Percentiles rank a stretch among this genome's conserved stretches.
phyloP scores from a whole-genome alignment of 345 rosid genomes.

The Chamaenerion angustifolium region DNA sequence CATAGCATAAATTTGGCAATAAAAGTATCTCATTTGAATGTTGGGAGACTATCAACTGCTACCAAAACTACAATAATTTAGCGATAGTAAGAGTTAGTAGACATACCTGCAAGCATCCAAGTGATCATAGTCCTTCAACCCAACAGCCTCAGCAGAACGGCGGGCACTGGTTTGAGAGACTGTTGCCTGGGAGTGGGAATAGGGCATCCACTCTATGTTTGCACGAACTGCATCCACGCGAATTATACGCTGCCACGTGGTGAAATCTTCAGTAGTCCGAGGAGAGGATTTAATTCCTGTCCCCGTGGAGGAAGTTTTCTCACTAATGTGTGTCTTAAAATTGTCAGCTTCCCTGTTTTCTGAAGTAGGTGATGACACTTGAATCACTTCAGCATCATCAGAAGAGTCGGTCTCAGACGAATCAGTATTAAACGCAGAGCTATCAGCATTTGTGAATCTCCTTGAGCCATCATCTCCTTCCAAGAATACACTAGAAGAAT shows the following conservation, averaged over 20 bases:
- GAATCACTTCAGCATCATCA: slow-evolving; percentile 51
- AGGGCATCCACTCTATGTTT: slow-evolving; percentile 64
- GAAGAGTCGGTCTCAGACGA: slow-evolving; percentile 80
- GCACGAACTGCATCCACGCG: slow-evolving; percentile 97
- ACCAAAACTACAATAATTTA: too few species aligned
- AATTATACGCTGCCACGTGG: slow-evolving; percentile 86
- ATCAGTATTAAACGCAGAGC: slow-evolving; percentile 39
- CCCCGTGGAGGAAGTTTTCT: slow-evolving; percentile 14
- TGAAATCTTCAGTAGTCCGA: slow-evolving; percentile 42
- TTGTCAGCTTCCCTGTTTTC: too few species aligned
- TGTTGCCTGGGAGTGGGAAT: slow-evolving; percentile 40
- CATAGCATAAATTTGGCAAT: too few species aligned
- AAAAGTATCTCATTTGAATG: too few species aligned
- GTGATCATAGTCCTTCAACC: slow-evolving; percentile 62
- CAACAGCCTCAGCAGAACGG: slow-evolving; percentile 60
- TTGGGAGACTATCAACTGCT: too few species aligned
- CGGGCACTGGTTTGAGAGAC: slow-evolving; percentile 50
- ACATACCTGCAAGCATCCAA: slow-evolving; percentile 35
- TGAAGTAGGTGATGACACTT: slow-evolving; percentile 9
- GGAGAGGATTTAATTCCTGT: slow-evolving; percentile 8
- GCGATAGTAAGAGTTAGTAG: too few species aligned
- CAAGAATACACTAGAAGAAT: slow-evolving; percentile 36
- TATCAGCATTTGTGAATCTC: slow-evolving; percentile 9
- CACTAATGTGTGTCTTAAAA: slow-evolving; percentile 9
- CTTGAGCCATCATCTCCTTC: slow-evolving; percentile 38